Conservation (phyloP, 768 basidiomycete genomes). For the Suillus brevipes region DNA sequence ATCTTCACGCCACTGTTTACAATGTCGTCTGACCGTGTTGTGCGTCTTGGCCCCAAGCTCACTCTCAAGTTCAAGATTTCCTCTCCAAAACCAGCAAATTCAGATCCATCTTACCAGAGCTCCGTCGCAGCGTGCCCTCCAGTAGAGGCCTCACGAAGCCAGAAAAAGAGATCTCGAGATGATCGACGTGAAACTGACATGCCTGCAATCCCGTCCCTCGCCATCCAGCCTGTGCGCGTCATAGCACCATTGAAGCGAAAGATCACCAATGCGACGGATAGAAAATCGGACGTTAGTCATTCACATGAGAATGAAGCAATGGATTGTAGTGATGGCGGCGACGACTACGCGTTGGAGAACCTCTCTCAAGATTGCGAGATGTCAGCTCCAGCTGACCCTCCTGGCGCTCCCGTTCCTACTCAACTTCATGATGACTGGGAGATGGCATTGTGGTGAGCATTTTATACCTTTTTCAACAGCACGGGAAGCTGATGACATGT, state of each 20-base stretch:
- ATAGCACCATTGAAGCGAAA: neutral
- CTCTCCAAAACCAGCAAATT: neutral
- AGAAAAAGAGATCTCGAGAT: constrained; percentile 1
- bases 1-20: neutral
- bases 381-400: neutral
- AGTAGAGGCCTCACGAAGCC: neutral
- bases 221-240: neutral
- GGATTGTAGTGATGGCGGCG: neutral
- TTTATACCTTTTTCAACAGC: neutral
- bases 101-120: neutral
- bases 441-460: neutral
- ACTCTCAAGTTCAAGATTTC: neutral
- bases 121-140: neutral
- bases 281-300: neutral
- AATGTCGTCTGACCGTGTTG: neutral
- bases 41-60: neutral
- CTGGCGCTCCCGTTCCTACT: neutral
- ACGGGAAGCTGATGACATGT: neutral
- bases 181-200: neutral
- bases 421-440: neutral
- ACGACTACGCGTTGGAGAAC: neutral
- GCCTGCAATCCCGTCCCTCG: neutral
- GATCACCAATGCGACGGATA: neutral
- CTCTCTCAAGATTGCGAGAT: neutral
- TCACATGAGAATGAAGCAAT: neutral